Conservation (phyloP, 768 basidiomycete genomes). For the Agaricus subrufescens region DNA sequence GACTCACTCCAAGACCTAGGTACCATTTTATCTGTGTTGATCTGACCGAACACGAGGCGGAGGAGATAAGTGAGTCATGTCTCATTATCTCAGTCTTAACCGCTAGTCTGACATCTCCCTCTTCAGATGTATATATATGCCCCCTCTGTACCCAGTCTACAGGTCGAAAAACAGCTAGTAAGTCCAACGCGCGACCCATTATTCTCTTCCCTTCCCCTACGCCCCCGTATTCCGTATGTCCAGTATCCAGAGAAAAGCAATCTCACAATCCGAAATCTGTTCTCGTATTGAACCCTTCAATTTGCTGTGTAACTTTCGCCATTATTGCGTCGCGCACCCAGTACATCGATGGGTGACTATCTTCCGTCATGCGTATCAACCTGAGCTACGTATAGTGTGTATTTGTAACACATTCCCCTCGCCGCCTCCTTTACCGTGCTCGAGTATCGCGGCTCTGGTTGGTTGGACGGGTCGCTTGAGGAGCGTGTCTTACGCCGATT, state of each 20-base stretch:
- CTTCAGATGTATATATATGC: slow-evolving; percentile 53
- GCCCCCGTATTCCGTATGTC: slow-evolving; percentile 24
- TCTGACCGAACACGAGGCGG: slow-evolving; percentile 58
- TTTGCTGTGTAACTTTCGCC: slow-evolving; percentile 21
- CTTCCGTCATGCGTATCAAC: slow-evolving; percentile 6
- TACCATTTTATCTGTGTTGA: slow-evolving; percentile 80
- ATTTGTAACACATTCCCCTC: neutral
- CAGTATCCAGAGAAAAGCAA: slow-evolving; percentile 12
- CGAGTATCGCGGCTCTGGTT: neutral
- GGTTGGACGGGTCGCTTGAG: neutral
- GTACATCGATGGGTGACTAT: slow-evolving; percentile 1
- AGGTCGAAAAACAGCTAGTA: slow-evolving; percentile 68
- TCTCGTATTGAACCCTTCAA: slow-evolving; percentile 2
- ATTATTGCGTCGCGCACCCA: slow-evolving; percentile 5
- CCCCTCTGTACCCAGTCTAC: slow-evolving; percentile 53
- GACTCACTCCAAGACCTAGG: slow-evolving; percentile 35
- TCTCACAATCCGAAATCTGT: slow-evolving; percentile 6
- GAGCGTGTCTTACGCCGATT: neutral
- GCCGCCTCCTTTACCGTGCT: neutral
- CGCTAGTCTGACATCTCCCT: slow-evolving; percentile 9
- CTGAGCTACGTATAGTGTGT: slow-evolving; percentile 16
- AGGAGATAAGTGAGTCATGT: slow-evolving; percentile 67
- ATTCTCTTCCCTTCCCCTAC: slow-evolving; percentile 16
- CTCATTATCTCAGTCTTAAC: neutral
- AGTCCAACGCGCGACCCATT: slow-evolving; percentile 37